These are phyloP conservation scores for Emmonsiellopsis sp. DNA, from an alignment of 2,329 filamentous ascomycete genomes.

Conservation along the genomic window DNA sequence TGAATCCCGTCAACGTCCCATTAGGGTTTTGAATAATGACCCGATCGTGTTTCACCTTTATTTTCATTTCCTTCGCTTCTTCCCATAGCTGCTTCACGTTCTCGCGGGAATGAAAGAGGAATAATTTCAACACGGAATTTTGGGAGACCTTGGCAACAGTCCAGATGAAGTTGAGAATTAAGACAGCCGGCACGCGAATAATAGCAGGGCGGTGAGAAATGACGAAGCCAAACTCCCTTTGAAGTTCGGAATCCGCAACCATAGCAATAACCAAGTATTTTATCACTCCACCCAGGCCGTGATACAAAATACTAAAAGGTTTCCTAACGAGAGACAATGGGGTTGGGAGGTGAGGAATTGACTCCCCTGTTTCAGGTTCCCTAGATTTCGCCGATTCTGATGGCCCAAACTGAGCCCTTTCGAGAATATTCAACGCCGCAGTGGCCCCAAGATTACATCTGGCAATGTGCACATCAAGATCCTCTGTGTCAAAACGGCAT, in stretches of 20 bases:
- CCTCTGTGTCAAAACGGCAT: constrained; percentile 26
- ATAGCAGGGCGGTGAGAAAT: constrained; percentile 25
- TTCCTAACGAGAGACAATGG: constrained; percentile 21
- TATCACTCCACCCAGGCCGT: constrained; percentile 32
- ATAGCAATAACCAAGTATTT: constrained; percentile 43
- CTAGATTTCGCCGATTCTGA: constrained; percentile 8
- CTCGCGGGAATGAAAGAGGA: constrained; percentile 40
- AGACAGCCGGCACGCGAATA: constrained; percentile 28
- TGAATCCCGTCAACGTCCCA: constrained; percentile 42
- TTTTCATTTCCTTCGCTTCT: constrained; percentile 40
- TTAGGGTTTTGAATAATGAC: constrained; percentile 40
- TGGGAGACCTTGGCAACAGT: constrained; percentile 38
- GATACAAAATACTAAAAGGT: constrained; percentile 33
- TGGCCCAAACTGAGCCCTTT: constrained; percentile 22
- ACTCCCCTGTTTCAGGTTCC: constrained; percentile 18
- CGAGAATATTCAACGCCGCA: constrained; percentile 22
- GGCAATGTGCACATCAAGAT: constrained; percentile 37
- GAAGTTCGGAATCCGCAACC: constrained; percentile 44
- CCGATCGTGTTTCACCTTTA: constrained; percentile 38
- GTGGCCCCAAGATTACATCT: constrained; percentile 41
- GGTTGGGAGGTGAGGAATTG: constrained; percentile 21
- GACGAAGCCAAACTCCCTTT: constrained; percentile 41
- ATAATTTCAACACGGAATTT: constrained; percentile 36
- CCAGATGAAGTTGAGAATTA: constrained; percentile 40
- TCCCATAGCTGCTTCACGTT: constrained; percentile 40